phyloP scores from a whole-genome alignment of 2,329 filamentous ascomycete genomes.

The Albophoma yamanashiensis region DNA sequence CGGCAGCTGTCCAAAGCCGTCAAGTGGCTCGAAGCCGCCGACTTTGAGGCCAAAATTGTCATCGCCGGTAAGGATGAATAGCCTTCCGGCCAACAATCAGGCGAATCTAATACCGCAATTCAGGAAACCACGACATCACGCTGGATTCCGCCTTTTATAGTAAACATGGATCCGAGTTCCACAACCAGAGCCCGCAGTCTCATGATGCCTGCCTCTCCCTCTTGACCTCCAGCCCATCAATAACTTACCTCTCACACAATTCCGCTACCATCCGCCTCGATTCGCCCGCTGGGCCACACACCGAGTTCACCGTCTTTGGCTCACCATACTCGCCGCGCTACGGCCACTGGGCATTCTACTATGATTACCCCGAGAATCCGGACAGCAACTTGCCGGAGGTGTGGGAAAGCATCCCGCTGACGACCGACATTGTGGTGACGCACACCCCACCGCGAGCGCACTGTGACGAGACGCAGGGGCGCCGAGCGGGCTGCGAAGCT shows the following conservation, averaged over 20 bases:
- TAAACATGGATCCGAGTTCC: constrained; percentile 40
- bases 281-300: constrained; percentile 42
- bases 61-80: constrained; percentile 44
- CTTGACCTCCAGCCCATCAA: constrained; percentile 39
- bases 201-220: constrained; percentile 41
- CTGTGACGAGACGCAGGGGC: constrained; percentile 37
- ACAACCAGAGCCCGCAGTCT: constrained; percentile 45
- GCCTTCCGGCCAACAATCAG: background rate
- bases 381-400: constrained; percentile 19
- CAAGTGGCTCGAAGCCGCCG: constrained; percentile 54
- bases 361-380: constrained; percentile 22
- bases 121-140: constrained; percentile 67
- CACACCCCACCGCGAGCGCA: constrained; percentile 56
- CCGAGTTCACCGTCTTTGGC: constrained; percentile 56
- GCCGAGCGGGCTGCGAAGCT: constrained; percentile 46
- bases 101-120: background rate
- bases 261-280: constrained; percentile 42
- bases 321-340: constrained; percentile 53
- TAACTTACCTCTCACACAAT: constrained; percentile 56
- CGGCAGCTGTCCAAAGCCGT: constrained; percentile 46
- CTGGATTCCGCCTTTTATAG: constrained; percentile 54
- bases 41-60: constrained; percentile 61
- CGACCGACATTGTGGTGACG: constrained; percentile 57
- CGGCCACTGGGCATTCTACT: constrained; percentile 58
- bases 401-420: constrained; percentile 52